phyloP scores from a whole-genome alignment of 176 grass and related monocot species.

The Triticum aestivum region DNA sequence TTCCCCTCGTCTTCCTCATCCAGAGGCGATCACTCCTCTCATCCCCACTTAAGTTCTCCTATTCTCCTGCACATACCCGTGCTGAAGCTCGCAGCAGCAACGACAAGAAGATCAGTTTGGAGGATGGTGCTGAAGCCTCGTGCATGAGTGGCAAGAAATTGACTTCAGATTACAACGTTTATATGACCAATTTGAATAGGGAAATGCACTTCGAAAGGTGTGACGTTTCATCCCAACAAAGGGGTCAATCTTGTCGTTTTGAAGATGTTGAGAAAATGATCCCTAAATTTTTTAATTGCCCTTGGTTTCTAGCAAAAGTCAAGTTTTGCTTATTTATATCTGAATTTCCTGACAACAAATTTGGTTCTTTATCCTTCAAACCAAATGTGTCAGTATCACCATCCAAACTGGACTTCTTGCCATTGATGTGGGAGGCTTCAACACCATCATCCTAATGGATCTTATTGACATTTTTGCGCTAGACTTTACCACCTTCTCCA shows the following conservation, averaged over 20 bases:
- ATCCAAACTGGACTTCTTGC: too few relatives aligned
- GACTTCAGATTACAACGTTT: not conserved
- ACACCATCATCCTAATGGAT: too few relatives aligned
- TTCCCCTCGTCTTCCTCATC: not conserved
- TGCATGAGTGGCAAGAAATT: not conserved
- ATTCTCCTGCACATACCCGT: not conserved
- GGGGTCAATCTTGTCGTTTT: not conserved
- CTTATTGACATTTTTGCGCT: too few relatives aligned
- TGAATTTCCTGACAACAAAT: too few relatives aligned
- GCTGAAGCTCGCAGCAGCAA: not conserved
- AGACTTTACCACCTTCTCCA: too few relatives aligned
- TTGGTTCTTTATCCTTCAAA: too few relatives aligned
- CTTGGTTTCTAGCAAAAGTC: not conserved
- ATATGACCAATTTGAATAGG: not conserved
- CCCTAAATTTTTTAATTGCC: not conserved
- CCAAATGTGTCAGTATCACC: too few relatives aligned
- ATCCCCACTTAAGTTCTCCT: not conserved
- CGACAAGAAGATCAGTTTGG: not conserved
- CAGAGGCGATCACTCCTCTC: not conserved
- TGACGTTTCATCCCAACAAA: not conserved
- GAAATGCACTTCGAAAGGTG: not conserved
- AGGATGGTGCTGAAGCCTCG: not conserved
- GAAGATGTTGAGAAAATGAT: not conserved
- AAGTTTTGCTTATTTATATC: not conserved
- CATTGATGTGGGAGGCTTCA: too few relatives aligned